A percentile compares a stretch with the other conserved stretches of the same genome.
Conservation (phyloP, 805 yeast species). For the Kuraishia molischiana region DNA sequence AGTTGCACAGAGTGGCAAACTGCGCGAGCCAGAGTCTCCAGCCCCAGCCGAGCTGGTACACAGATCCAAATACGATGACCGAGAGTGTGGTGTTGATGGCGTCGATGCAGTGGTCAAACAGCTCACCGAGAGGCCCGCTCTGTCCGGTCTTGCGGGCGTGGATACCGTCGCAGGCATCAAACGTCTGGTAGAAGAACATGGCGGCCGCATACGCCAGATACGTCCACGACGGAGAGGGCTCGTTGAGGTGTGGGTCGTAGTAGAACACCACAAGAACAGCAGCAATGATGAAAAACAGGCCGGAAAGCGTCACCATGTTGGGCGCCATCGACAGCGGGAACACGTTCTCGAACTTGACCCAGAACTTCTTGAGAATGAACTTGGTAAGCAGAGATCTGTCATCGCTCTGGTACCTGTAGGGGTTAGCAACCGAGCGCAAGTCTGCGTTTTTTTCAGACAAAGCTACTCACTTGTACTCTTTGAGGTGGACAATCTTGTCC, state of each 20-base stretch:
- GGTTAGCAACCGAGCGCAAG: not conserved
- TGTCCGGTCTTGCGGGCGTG: slow-evolving; percentile 96
- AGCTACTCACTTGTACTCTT: slow-evolving; percentile 31
- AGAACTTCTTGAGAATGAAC: slow-evolving; percentile 71
- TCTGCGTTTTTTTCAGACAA: not conserved
- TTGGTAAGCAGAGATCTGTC: slow-evolving; percentile 75
- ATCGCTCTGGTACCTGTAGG: slow-evolving; percentile 48
- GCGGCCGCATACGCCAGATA: slow-evolving; percentile 73
- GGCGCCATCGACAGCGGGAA: slow-evolving; percentile 92
- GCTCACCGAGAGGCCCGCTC: slow-evolving; percentile 88
- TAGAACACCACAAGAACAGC: slow-evolving; percentile 59
- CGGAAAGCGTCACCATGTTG: slow-evolving; percentile 75
- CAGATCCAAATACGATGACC: slow-evolving; percentile 62
- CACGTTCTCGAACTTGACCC: slow-evolving; percentile 59
- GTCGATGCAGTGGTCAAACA: slow-evolving; percentile 82
- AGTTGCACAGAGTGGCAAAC: slow-evolving; percentile 69
- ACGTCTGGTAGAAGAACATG: slow-evolving; percentile 83
- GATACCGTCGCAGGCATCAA: slow-evolving; percentile 93
- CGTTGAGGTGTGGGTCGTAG: slow-evolving; percentile 57
- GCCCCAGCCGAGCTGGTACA: slow-evolving; percentile 67
- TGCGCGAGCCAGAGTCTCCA: slow-evolving; percentile 53
- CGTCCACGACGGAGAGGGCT: slow-evolving; percentile 65
- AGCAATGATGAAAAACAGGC: slow-evolving; percentile 59
- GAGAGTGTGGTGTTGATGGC: slow-evolving; percentile 68
- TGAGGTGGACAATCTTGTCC: slow-evolving; percentile 31